Conservation (phyloP, 768 basidiomycete species). For the Leccinum sublutescens region DNA sequence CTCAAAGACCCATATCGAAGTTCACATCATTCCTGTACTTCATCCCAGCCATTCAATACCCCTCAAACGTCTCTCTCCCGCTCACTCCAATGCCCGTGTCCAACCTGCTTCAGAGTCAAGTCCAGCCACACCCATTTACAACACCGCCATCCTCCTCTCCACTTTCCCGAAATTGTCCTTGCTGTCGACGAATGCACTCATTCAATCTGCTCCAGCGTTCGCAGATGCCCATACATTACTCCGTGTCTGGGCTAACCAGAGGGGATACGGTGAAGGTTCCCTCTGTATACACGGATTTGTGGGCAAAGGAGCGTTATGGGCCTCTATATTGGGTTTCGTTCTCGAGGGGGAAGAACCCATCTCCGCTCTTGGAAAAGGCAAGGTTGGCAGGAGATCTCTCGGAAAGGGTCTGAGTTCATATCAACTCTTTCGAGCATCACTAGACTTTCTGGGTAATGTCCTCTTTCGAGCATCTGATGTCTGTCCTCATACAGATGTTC, state of each 20-base stretch:
- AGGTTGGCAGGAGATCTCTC: slow-evolving; percentile 48
- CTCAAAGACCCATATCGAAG: slow-evolving; percentile 63
- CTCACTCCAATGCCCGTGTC: slow-evolving; percentile 64
- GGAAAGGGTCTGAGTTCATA: slow-evolving; percentile 87
- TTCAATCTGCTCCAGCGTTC: slow-evolving; percentile 56
- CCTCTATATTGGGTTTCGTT: slow-evolving; percentile 55
- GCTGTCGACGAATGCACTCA: slow-evolving; percentile 47
- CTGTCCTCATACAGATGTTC: slow-evolving; percentile 9
- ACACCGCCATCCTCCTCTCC: slow-evolving; percentile 61
- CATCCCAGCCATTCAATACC: slow-evolving; percentile 61
- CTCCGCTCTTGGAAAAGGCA: slow-evolving; percentile 21
- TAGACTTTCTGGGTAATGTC: slow-evolving; percentile 77
- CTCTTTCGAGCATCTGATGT: background rate
- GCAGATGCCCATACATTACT: slow-evolving; percentile 74
- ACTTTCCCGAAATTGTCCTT: slow-evolving; percentile 39
- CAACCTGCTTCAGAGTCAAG: slow-evolving; percentile 27
- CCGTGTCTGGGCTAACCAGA: slow-evolving; percentile 86
- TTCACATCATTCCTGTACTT: slow-evolving; percentile 74
- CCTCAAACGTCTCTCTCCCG: slow-evolving; percentile 67
- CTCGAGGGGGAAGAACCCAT: slow-evolving; percentile 64
- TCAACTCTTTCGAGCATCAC: slow-evolving; percentile 80
- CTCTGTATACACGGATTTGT: slow-evolving; percentile 70
- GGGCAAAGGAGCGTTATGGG: slow-evolving; percentile 67
- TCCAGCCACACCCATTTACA: slow-evolving; percentile 74
- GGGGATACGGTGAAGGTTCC: slow-evolving; percentile 68